These are phyloP conservation scores for Pseudonectria buxi DNA, from an alignment of 2,329 filamentous ascomycete species.

Conservation along the genomic window DNA sequence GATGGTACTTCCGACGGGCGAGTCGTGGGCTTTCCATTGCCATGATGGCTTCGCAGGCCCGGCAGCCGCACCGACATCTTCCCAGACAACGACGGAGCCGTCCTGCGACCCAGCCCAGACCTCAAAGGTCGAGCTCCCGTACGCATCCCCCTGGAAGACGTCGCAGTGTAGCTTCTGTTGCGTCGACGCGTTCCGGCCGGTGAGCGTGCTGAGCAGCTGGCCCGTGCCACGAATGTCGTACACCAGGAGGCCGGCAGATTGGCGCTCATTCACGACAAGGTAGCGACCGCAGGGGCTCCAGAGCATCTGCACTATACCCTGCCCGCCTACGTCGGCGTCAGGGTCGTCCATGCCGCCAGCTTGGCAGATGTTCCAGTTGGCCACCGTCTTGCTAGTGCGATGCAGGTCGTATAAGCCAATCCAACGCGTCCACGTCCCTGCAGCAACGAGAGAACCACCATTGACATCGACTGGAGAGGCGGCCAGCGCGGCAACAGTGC, in stretches of 20 bases:
- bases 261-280: conserved; percentile 55
- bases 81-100: conserved; percentile 52
- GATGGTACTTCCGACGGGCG: conserved; percentile 42
- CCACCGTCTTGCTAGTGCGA: conserved; percentile 45
- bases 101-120: conserved; percentile 54
- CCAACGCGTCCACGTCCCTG: conserved; percentile 58
- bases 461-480: conserved; percentile 33
- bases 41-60: conserved; percentile 41
- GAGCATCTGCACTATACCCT: conserved; percentile 53
- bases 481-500: conserved; percentile 51
- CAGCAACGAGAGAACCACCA: conserved; percentile 42
- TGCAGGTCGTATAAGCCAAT: conserved; percentile 56
- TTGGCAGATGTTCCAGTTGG: conserved; percentile 55
- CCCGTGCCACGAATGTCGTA: conserved; percentile 58
- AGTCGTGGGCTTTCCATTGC: conserved; percentile 42
- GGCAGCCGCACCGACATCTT: conserved; percentile 42
- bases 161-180: conserved; percentile 53
- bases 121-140: conserved; percentile 42
- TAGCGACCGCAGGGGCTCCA: conserved; percentile 61
- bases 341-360: conserved; percentile 47
- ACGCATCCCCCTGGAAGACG: conserved; percentile 39
- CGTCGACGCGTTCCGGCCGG: conserved; percentile 41
- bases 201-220: conserved; percentile 47
- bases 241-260: conserved; percentile 47
- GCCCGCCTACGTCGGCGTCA: conserved; percentile 43